These are phyloP conservation scores for Nitzschia sp. DNA, from an alignment of 108 stramenopile genomes.

Conservation along the genomic window DNA sequence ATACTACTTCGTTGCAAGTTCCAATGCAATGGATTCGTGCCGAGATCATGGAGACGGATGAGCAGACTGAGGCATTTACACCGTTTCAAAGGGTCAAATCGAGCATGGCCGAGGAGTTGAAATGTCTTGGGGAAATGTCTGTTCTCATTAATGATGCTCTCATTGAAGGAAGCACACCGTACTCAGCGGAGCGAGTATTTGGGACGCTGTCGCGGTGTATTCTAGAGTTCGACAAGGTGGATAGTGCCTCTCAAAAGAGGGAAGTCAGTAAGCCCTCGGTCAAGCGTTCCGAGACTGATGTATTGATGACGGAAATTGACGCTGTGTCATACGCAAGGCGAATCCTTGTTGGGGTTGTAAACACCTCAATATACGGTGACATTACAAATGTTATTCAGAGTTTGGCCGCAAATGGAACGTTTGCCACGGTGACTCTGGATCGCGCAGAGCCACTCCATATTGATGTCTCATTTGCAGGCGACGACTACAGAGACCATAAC, in stretches of 20 bases:
- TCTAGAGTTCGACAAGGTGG: constrained; percentile 54
- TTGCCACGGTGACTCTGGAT: constrained; percentile 29
- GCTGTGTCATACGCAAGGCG: constrained; percentile 73
- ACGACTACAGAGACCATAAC: constrained; percentile 40
- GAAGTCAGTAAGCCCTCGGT: constrained; percentile 7
- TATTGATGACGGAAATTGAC: constrained; percentile 53
- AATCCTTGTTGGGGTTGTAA: constrained; percentile 63
- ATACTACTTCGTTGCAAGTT: constrained; percentile 20
- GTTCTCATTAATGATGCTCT: constrained; percentile 71
- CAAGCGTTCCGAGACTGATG: constrained; percentile 22
- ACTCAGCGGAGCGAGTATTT: constrained; percentile 69
- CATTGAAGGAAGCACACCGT: constrained; percentile 48
- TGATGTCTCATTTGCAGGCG: constrained; percentile 51
- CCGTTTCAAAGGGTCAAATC: constrained; percentile 24
- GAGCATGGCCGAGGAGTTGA: constrained; percentile 58
- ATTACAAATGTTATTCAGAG: constrained; percentile 57
- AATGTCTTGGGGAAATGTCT: constrained; percentile 56
- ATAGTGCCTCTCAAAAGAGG: neutral
- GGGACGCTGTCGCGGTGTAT: constrained; percentile 73
- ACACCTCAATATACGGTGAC: constrained; percentile 55
- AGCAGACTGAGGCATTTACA: neutral
- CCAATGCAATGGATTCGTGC: constrained; percentile 44
- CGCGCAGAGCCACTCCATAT: constrained; percentile 35
- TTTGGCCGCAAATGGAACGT: constrained; percentile 53
- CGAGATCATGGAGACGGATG: constrained; percentile 13